phyloP scores from a whole-genome alignment of 257 asterid species.

The Anisodus tanguticus region DNA sequence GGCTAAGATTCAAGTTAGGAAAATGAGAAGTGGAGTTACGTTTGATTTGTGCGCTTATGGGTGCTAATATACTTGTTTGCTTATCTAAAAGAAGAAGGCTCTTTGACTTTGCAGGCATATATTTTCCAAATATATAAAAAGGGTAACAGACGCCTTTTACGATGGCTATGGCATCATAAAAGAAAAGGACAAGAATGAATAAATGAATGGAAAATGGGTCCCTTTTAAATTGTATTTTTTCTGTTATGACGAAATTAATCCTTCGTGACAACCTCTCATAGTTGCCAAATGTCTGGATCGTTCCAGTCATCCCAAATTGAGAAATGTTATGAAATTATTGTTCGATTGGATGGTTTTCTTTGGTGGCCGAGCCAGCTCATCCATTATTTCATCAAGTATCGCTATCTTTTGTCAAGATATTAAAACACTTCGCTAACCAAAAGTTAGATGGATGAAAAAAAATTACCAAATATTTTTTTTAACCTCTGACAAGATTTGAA shows the following conservation, averaged over 20 bases:
- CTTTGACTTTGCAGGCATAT: not conserved
- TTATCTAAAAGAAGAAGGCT: not conserved
- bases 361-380: not conserved
- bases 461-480: not conserved
- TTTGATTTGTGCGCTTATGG: not conserved
- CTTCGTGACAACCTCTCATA: conserved; percentile 8
- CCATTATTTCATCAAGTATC: not conserved
- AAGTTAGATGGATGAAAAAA: not conserved
- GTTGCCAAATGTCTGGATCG: not conserved
- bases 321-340: not conserved
- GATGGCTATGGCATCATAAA: not conserved
- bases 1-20: not conserved
- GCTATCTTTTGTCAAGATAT: not conserved
- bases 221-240: not conserved
- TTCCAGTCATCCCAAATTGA: not conserved
- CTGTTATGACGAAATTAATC: conserved; percentile 6
- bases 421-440: not conserved
- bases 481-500: not conserved
- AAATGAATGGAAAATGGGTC: conserved; percentile 6
- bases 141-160: not conserved
- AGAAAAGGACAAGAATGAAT: not conserved
- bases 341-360: not conserved
- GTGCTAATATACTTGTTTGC: not conserved
- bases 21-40: not conserved
- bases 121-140: conserved; percentile 1